Base-by-base conservation (phyloP, 306 rosid species). In the Prunus salicina region DNA sequence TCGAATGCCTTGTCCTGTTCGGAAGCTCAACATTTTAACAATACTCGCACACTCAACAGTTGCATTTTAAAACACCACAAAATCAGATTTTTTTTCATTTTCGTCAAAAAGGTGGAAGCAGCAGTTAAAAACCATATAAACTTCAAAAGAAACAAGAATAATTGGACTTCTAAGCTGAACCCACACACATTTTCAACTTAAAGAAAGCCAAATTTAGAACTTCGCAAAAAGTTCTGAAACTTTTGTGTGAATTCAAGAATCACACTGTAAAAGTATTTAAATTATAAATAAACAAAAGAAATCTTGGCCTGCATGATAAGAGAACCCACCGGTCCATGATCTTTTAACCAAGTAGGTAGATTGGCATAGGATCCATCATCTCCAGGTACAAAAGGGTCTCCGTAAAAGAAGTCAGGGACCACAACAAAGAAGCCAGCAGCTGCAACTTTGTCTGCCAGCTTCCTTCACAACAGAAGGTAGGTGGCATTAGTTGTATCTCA, bases 321-420 rank as follows among this genome's bases (percentile, higher is more conserved):
- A 81, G 73, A 80, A 79, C 86, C 53, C 68, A 90, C 91, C 73
- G 72, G 3, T 70, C 67, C 76, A 77, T 91, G 93, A 73, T 77
- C 83, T 57, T 82, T 74, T 3, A 4, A 0, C 96, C 91, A 61
- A 76, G 68, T 3, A 76, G 67, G 28, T 8, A 81, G 18, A 67
- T 84, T 1, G 85, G 53, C 87, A 55, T 4, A 2, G 55, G 72
- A 56, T 20, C 77, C 47, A 47, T 38, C 64, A 62, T 84, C 80
- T 71, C 24, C 24, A 68, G 60, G 74, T 24, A 24, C 72, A 68
- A 2, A 90, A 60, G 97, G 97, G 73, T 88, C 88, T 47, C 86
- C 87, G 43, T 76, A 67, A 2, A 88, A 80, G 74, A 85, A 85
- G 84, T 87, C 93, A 25, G 96, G 96, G 82, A 88, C 88, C 60